These are phyloP conservation scores for Fusarium torreyae DNA, from an alignment of 2,329 filamentous ascomycete genomes.

Conservation along the genomic window DNA sequence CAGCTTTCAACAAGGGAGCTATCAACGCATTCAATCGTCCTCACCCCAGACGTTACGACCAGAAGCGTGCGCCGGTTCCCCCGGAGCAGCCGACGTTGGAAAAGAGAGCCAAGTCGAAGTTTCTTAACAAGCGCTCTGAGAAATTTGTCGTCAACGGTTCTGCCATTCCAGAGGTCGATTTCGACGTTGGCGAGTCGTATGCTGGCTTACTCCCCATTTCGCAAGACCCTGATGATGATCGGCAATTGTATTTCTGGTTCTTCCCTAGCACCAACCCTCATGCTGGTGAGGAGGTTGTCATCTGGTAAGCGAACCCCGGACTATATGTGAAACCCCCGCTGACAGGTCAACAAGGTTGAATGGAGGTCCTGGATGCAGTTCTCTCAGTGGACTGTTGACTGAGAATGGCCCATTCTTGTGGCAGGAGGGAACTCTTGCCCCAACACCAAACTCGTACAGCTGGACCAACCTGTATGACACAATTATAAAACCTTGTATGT, in stretches of 20 bases:
- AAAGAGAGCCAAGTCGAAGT: slow-evolving; percentile 36
- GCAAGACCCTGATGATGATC: slow-evolving; percentile 61
- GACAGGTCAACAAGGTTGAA: slow-evolving; percentile 65
- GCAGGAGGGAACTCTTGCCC: slow-evolving; percentile 78
- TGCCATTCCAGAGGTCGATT: slow-evolving; percentile 76
- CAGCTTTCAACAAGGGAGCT: slow-evolving; percentile 45
- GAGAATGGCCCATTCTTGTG: slow-evolving; percentile 83
- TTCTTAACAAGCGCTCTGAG: slow-evolving; percentile 42
- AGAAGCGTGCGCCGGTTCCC: slow-evolving; percentile 20
- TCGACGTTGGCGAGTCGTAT: slow-evolving; percentile 77
- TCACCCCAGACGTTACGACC: slow-evolving; percentile 24
- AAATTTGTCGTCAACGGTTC: slow-evolving; percentile 75
- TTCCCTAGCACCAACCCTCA: slow-evolving; percentile 69
- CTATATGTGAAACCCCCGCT: background rate
- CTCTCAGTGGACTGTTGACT: slow-evolving; percentile 67
- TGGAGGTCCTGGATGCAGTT: slow-evolving; percentile 48
- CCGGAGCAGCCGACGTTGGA: slow-evolving; percentile 15
- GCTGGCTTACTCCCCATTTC: slow-evolving; percentile 74
- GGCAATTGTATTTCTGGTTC: slow-evolving; percentile 77
- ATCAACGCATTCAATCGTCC: slow-evolving; percentile 40
- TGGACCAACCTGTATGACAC: slow-evolving; percentile 73
- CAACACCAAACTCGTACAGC: slow-evolving; percentile 77
- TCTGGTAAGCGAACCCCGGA: slow-evolving; percentile 61
- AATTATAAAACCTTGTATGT: rapidly evolving
- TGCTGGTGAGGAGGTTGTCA: slow-evolving; percentile 71